Evolutionary conservation across 148 eudicot genomes (phyloP).

Genomic region (Pouteria glomerata): DNA sequence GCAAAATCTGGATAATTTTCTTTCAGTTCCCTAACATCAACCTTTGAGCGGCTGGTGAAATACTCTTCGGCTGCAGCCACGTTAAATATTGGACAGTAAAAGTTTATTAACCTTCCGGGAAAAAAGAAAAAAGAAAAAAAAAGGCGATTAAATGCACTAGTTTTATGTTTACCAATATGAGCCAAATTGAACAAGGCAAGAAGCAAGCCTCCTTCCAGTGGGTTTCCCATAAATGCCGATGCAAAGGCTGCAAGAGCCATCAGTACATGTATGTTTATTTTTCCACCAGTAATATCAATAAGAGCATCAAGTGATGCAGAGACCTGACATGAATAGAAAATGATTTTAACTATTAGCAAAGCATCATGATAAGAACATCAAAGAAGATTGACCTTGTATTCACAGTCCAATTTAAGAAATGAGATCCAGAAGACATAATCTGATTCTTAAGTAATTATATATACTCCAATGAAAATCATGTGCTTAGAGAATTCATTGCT

Average conservation of each 20-base stretch:
- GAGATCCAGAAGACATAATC: no score
- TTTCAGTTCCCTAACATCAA: conserved; percentile 78
- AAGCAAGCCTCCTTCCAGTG: conserved; percentile 79
- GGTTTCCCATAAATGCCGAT: conserved; percentile 75
- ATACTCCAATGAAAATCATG: no score
- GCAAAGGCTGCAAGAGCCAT: conserved; percentile 92
- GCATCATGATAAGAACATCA: not conserved
- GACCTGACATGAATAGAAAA: conserved; percentile 35
- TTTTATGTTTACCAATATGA: conserved; percentile 55
- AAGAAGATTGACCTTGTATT: not conserved
- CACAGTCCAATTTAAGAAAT: no score
- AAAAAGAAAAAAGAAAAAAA: not conserved
- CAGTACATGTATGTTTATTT: conserved; percentile 78
- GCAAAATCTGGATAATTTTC: conserved; percentile 85
- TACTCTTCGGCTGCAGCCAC: conserved; percentile 76
- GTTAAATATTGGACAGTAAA: conserved; percentile 2
- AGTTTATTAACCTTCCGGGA: not conserved
- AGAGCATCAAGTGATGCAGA: conserved; percentile 74
- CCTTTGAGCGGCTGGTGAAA: conserved; percentile 74
- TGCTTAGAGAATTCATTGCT: no score
- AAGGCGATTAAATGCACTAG: not conserved
- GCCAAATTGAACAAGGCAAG: conserved; percentile 86
- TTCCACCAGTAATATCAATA: conserved; percentile 69
- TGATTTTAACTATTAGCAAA: not conserved
- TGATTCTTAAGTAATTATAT: no score